Percentiles rank a stretch among this genome's conserved stretches.
Conservation (phyloP, 495 filamentous ascomycete genomes). For the Amniculicola lignicola region DNA sequence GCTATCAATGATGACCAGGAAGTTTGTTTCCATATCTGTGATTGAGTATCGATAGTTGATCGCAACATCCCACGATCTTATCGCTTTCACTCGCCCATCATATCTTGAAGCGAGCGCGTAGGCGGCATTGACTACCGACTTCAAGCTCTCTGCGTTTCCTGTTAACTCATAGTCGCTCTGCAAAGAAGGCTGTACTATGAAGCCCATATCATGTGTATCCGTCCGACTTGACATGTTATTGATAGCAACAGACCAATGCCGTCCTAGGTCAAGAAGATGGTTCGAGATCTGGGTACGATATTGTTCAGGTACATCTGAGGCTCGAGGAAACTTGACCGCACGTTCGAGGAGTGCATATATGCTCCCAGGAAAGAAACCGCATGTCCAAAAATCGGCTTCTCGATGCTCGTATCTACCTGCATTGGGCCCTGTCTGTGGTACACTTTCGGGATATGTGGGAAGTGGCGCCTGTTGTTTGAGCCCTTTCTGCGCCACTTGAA, state of each 20-base stretch:
- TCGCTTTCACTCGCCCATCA: conserved; percentile 18
- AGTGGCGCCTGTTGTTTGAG: conserved; percentile 14
- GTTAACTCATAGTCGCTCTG: conserved; percentile 22
- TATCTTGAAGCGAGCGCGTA: conserved; percentile 16
- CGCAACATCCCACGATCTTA: conserved; percentile 20
- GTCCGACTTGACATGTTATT: conserved; percentile 20
- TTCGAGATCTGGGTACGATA: not conserved
- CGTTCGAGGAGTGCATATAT: conserved; percentile 21
- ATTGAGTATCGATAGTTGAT: conserved; percentile 25
- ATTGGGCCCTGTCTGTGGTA: conserved; percentile 8
- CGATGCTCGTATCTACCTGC: conserved; percentile 14
- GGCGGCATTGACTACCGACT: conserved; percentile 2
- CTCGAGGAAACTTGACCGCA: conserved; percentile 8
- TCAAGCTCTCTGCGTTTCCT: conserved; percentile 11
- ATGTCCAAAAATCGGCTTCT: conserved; percentile 26
- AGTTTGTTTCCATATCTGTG: conserved; percentile 20
- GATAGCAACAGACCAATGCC: conserved; percentile 24
- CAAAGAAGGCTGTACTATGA: conserved; percentile 20
- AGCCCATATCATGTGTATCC: conserved; percentile 26
- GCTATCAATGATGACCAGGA: conserved; percentile 27
- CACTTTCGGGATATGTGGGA: conserved; percentile 15
- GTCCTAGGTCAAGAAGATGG: conserved; percentile 5
- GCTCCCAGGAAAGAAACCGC: conserved; percentile 23
- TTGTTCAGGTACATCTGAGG: not conserved
- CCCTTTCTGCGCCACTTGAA: conserved; percentile 18